Evolutionary conservation across 2,329 filamentous ascomycete genomes (phyloP).

Genomic region (Penicillium sp.): DNA sequence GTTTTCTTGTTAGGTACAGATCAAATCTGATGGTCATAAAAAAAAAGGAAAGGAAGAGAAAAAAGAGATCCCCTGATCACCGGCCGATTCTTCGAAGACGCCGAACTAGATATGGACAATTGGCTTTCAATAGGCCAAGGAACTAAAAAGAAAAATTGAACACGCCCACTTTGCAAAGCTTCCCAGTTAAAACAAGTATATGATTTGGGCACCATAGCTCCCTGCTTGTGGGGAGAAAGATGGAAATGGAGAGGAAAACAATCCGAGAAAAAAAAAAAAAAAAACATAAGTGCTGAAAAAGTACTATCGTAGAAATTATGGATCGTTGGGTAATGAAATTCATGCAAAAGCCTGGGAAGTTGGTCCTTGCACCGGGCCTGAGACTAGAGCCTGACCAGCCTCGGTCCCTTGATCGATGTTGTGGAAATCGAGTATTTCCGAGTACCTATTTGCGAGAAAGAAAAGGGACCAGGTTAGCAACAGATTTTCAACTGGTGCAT

Average conservation of each 20-base stretch:
- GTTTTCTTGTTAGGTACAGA: neutral
- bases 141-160: slow-evolving; percentile 3
- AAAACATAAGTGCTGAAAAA: slow-evolving; percentile 9
- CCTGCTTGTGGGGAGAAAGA: neutral
- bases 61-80: slow-evolving; percentile 14
- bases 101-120: slow-evolving; percentile 32
- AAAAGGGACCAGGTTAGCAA: neutral
- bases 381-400: slow-evolving; percentile 34
- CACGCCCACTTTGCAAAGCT: slow-evolving; percentile 22
- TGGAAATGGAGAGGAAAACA: neutral
- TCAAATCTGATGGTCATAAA: neutral
- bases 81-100: slow-evolving; percentile 30
- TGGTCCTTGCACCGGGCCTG: slow-evolving; percentile 27
- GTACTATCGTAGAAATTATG: slow-evolving; percentile 12
- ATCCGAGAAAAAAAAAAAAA: slow-evolving; percentile 25
- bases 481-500: neutral
- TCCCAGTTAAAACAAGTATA: slow-evolving; percentile 20
- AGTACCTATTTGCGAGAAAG: slow-evolving; percentile 70
- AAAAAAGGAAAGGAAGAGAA: neutral
- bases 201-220: slow-evolving; percentile 20
- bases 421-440: slow-evolving; percentile 97
- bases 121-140: slow-evolving; percentile 20
- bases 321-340: slow-evolving; percentile 1
- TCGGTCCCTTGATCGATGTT: slow-evolving; percentile 70
- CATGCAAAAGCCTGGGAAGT: slow-evolving; percentile 33